Conservation (phyloP, 495 filamentous ascomycete species). For the Aspergillus hancockii region DNA sequence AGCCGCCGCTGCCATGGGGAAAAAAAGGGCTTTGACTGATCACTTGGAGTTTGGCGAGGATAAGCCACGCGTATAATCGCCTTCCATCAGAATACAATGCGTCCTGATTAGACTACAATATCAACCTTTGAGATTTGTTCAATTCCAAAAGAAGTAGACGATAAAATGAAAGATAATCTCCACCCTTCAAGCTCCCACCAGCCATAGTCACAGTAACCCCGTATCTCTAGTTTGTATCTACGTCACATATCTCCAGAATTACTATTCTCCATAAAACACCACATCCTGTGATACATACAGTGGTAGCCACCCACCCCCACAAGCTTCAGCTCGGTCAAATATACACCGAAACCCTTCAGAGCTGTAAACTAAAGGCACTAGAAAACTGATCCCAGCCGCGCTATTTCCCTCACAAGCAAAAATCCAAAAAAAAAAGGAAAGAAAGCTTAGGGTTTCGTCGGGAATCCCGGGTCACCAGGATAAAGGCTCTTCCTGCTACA, state of each 20-base stretch:
- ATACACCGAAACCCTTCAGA: neutral
- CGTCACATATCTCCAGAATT: no score
- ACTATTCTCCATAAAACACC: neutral
- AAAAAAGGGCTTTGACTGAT: constrained; percentile 1
- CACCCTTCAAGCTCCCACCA: no score
- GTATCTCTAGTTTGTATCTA: no score
- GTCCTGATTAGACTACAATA: neutral
- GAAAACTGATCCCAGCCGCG: no score
- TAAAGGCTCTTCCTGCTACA: neutral
- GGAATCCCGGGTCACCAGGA: neutral
- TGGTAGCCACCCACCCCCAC: neutral
- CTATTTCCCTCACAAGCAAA: neutral
- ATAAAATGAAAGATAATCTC: no score
- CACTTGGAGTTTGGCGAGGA: neutral
- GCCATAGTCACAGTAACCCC: no score
- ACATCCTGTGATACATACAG: neutral
- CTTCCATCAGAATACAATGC: neutral
- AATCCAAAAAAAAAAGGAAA: neutral
- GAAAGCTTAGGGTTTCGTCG: neutral
- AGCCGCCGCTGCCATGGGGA: constrained; percentile 16
- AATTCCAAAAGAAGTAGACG: no score
- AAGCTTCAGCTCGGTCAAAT: neutral
- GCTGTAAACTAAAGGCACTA: no score
- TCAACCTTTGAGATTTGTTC: neutral
- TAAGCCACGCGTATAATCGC: neutral